phyloP scores from a whole-genome alignment of 257 asterid genomes.

The Primulina eburnea region DNA sequence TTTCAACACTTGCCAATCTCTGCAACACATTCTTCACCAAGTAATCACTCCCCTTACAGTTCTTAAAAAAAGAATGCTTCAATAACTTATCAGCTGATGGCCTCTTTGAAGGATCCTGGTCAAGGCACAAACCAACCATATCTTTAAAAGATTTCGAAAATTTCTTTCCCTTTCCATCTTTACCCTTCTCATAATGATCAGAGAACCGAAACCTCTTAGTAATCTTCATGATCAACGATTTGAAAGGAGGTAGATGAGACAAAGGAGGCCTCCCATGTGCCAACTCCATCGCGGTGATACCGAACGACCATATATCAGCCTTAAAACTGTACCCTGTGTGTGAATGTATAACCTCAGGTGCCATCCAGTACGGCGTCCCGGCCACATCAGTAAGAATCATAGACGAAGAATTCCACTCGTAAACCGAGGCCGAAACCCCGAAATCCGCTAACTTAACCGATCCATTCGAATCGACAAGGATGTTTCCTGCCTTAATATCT shows the following conservation, averaged over 20 bases:
- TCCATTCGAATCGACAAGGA: slow-evolving; percentile 63
- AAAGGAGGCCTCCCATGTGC: slow-evolving; percentile 92
- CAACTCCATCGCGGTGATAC: slow-evolving; percentile 75
- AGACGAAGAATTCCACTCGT: slow-evolving; percentile 44
- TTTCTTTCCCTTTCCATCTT: slow-evolving; percentile 47
- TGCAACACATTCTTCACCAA: slow-evolving; percentile 60
- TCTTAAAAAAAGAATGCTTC: slow-evolving; percentile 69
- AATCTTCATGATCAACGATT: slow-evolving; percentile 73
- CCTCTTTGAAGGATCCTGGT: slow-evolving; percentile 77
- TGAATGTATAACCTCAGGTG: slow-evolving; percentile 80
- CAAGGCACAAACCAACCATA: slow-evolving; percentile 77
- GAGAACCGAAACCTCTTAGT: slow-evolving; percentile 69
- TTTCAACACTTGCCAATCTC: slow-evolving; percentile 65
- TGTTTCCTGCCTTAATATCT: slow-evolving; percentile 74
- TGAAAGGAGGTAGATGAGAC: slow-evolving; percentile 74
- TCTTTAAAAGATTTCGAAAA: slow-evolving; percentile 68
- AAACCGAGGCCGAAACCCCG: slow-evolving; percentile 79
- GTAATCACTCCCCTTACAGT: slow-evolving; percentile 58
- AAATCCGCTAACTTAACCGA: slow-evolving; percentile 73
- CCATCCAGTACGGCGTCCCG: slow-evolving; percentile 92
- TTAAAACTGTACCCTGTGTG: slow-evolving; percentile 71
- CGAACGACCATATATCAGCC: slow-evolving; percentile 95
- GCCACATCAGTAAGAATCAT: slow-evolving; percentile 58
- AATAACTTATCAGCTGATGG: slow-evolving; percentile 67
- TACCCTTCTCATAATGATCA: slow-evolving; percentile 58